Conservation (phyloP, 352 stramenopile species). For the Phytopythium sindhum region DNA sequence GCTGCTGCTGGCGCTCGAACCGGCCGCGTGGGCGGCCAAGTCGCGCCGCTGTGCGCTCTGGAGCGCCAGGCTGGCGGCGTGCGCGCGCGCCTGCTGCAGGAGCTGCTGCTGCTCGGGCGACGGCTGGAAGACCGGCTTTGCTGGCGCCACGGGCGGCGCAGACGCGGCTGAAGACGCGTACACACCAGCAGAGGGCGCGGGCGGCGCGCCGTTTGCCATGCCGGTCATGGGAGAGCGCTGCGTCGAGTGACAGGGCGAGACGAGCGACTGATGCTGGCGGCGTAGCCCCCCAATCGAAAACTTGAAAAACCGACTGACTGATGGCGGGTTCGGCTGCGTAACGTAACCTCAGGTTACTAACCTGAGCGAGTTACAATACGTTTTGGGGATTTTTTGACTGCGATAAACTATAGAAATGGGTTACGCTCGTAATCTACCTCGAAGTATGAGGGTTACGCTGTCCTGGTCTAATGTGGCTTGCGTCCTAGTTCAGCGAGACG, state of each 20-base stretch:
- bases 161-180: background rate
- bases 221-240: background rate
- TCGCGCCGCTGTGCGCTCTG: slow-evolving; percentile 4
- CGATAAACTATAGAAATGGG: too few species aligned
- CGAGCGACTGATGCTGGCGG: background rate
- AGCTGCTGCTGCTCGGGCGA: slow-evolving; percentile 10
- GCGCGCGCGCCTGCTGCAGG: slow-evolving; percentile 7
- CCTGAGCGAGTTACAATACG: too few species aligned
- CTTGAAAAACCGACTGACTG: background rate
- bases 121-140: slow-evolving; percentile 3
- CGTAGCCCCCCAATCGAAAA: background rate
- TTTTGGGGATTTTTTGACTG: background rate
- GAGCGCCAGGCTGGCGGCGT: slow-evolving; percentile 8
- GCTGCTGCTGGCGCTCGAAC: background rate
- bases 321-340: too few species aligned
- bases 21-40: background rate
- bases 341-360: too few species aligned
- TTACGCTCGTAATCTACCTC: too few species aligned
- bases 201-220: slow-evolving; percentile 6
- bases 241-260: background rate
- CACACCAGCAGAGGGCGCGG: background rate
- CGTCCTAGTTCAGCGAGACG: too few species aligned
- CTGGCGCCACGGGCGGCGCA: background rate
- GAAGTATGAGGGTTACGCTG: too few species aligned
- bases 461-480: too few species aligned